Base-by-base conservation (phyloP, 2,329 filamentous ascomycete genomes). In the Dactylellina parvicollis region DNA sequence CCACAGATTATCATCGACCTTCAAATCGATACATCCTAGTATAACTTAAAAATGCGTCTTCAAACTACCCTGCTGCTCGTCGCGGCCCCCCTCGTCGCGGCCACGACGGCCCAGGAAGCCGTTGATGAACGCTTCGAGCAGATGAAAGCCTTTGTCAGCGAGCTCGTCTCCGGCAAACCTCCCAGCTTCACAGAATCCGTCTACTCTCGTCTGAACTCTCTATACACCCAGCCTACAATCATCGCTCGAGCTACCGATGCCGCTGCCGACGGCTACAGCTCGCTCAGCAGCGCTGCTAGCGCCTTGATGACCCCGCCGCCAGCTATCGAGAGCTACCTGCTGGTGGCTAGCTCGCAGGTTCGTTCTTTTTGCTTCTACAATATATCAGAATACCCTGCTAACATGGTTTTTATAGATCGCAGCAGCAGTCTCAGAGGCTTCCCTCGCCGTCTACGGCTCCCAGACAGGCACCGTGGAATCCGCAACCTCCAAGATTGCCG, bases 121-220 rank as follows among this genome's bases (percentile, higher is more conserved):
- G 40, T 55, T 16, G 69, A 74, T n/a, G 69, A 74, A 38, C 36
- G 92, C 77, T 93, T 91, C 76, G 85, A 86, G 3, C 87, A 87
- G 24, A 85, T 96, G 3, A 88, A 89, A 79, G 86, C 86, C 10
- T 85, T 95, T 1, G 85, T 96, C 12, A 90, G 89, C 1, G 92
- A 96, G 80, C 83, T 96, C 0, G 83, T 96, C 12, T 82, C 85
- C 40, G 92, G 90, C 59, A 92, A 89, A 79, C 92, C 96, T 79
- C 89, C 91, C 0, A 87, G 88, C 12, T 96, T 92, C 77, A 92
- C 89, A 0, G 90, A 96, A 78, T 92, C 90, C 70, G 89, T 94
- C 2, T 87, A 92, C 81, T 87, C 83, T 57, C 86, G 90, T 56
- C 84, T 96, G 10, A 86, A 87, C 64, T 88, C 86, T 2, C 90